Evolutionary conservation across 495 filamentous ascomycete genomes (phyloP), one percentile per base, ranked within the genome.

Genomic region (Penicillium silybi): DNA sequence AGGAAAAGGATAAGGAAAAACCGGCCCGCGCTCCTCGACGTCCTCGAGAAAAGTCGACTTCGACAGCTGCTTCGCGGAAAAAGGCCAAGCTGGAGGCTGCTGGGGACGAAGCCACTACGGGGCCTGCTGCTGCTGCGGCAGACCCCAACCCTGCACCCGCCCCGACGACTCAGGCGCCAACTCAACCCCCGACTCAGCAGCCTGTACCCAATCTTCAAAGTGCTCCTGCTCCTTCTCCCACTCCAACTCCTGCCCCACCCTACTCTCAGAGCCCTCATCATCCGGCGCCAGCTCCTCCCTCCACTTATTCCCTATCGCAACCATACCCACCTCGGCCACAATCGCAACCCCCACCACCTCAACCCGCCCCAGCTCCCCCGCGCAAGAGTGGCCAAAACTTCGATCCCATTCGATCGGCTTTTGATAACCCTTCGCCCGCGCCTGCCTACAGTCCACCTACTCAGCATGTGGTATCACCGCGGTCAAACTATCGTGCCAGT

Each of bases 381-480:
- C 53, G 75, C 29, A 73, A 85, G 1, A 89, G 86, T 59, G 85
- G 89, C 40, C 88, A 88, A 57, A 87, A 86, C 56, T 96, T 90
- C 62, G 91, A 96, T 68, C 91, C 91, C 1, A 86, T 96, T 59
- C 80, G 91, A 40, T 87, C 83, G 7, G 72, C 72, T 4, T 71
- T 87, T 79, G 53, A 84, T 48, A 83, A 85, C 59, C 82, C 67
- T 64, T 82, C 82, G 29, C 82, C 76, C 35, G 72, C 73, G 1
- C 69, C 80, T 4, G 75, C 79, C 34, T 72, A 72, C 41, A 75
- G 69, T 50, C 72, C 74, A 52, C 47, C 70, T 46, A 34, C 59
- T 61, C 49, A 66, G 15, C 48, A 32, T 15, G 29, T 57, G 7
- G 37, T 64, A 3, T 74, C 73, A 5, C 73, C 72, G 6, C 68